Base-by-base conservation (phyloP, 139 green algal genomes). In the Nannochloris sp. region DNA sequence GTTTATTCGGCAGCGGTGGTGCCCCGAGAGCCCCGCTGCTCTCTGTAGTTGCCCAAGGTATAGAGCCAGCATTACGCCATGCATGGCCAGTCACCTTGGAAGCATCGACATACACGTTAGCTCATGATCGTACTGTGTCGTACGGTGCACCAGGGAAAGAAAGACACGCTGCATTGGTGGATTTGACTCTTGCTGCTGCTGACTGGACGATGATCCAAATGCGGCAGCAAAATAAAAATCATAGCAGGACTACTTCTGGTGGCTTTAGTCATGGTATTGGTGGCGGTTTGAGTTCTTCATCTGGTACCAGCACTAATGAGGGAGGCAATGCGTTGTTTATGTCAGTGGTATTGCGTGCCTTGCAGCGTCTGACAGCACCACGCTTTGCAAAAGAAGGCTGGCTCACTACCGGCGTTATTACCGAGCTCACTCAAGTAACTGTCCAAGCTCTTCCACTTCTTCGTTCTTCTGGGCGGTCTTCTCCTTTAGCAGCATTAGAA, bases 101-200 rank as follows among this genome's bases (percentile, higher is more conserved):
- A 23, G 60, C 70, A 45, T 24, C 54, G 27, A 42, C 30, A 19
- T 19, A 25, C 15, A 31, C 39, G 10, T 47, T 75, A 3, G 81
- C 70, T 31, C 67, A 86, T 27, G 58, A 73, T 13, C 13, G 62
- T 32, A 72, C 53, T 13, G 39, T 13, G 33, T 59, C 15, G 10
- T 9, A 65, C 36, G 27, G 32, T 48, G 7, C 29, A 53, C 25
- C 27, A 15, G 24, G 14, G 5, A n/a, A 36, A 23, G 65, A 58
- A 29, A 60, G 48, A 65, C 68, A 80, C 33, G 34, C 30, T 6
- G 27, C 48, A 24, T 51, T 86, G 61, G 62, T 85, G 47, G 77
- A 85, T 5, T 45, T 82, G 58, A 53, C 78, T 12, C 48, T 85
- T 3, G 46, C 67, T 23, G 44, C 64, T n/a, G 54, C 73, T 3